Evolutionary conservation across 257 asterid genomes (phyloP), one percentile per base, ranked within the genome.

Genomic region (Anisodus tanguticus): DNA sequence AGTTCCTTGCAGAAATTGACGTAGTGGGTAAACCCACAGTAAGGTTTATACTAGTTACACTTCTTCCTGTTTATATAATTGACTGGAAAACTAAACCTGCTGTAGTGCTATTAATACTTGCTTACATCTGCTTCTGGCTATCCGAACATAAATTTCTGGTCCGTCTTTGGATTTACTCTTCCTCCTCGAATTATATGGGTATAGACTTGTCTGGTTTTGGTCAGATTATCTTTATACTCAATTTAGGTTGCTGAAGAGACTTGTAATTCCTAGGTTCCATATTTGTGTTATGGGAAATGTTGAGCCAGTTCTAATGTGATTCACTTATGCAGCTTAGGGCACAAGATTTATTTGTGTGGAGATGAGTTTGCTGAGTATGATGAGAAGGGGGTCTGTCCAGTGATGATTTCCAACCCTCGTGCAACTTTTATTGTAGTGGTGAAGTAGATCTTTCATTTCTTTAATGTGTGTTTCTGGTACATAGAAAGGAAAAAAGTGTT

Each of bases 311-410:
- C 81, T 77, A 77, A 77, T 26, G 5, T 53, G 63, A 68, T 82
- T 22, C 35, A 22, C 26, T 45, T 22, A 22, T 53, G 55, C 88
- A 97, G 99, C 57, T 89, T 72, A 94, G 88, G 85, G 98, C 81
- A 91, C 97, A 6, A 90, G 82, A 74, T 97, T 91, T 83, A 97
- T 86, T 87, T 97, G 84, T 92, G 97, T 0, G 92, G 79, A 64
- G 98, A 92, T 37, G 98, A 97, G 47, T 97, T 83, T 64, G 83
- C 91, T 22, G 99, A 95, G 76, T 97, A 95, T 45, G 98, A 94
- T 60, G 98, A 97, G 90, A 95, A 94, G 92, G 98, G 99, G 15
- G 91, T 91, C 87, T 90, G 92, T 84, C 97, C 98, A 1, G 98
- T 97, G 85, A 94, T 91, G 97, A 92, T 95, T 88, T 94, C 97